Base-by-base conservation (phyloP, 495 filamentous ascomycete species). In the Cairneyella variabilis region DNA sequence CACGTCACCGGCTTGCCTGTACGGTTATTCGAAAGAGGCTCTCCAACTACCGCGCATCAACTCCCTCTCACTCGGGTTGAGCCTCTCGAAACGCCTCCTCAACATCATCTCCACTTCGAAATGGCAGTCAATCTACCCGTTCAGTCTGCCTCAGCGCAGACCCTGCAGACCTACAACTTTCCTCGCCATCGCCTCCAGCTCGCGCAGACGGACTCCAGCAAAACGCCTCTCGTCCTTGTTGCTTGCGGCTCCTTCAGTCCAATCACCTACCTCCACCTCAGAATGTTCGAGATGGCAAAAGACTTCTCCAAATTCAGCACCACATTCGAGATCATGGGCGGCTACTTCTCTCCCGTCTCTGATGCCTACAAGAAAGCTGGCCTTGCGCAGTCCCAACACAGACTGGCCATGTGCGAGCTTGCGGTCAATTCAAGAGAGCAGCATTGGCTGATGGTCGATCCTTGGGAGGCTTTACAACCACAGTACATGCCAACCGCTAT, bases 361-460 rank as follows among this genome's bases (percentile, higher is more conserved):
- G 91, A 95, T 63, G 84, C 87, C 22, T 97, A 97, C 73, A 90
- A 90, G 64, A 97, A 97, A 69, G 84, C 81, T 27, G 91, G 91
- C 42, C 74, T 97, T 27, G 91, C 88, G 17, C 82, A 75, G 51
- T 83, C 88, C 21, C 72, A 83, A 6, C 84, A 95, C 66, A 69
- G 70, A 50, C 58, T 70, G 7, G 62, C 64, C 39, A 84, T 84
- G 91, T 95, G 90, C 69, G 79, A 85, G 62, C 71, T 93, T 14
- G 92, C 91, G 8, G 83, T 88, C 48, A 86, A 83, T 43, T 80
- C 84, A 0, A n/a, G n/a, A n/a, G n/a, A n/a, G n/a, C n/a, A n/a
- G n/a, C 75, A 80, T 58, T 91, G 86, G 85, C 71, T 91, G 34
- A 91, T 91, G 88, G 85, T 96, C 20, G 91, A 96, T 68, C 82